A percentile compares a stretch with the other conserved stretches of the same genome.
Conservation (phyloP, 129 eudicot species). For the Chrysanthemum makinoi region DNA sequence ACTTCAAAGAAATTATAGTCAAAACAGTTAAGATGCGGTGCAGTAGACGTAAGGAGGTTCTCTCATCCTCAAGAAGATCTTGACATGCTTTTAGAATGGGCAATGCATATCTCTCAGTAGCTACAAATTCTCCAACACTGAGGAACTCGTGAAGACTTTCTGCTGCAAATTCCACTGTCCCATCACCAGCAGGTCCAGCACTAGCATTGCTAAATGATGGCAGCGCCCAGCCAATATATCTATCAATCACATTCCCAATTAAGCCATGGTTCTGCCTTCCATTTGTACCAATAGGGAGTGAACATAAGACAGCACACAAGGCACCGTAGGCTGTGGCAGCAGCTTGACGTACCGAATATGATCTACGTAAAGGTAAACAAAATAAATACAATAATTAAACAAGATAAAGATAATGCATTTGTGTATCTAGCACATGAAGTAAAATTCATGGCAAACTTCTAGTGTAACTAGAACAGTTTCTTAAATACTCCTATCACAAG, state of each 20-base stretch:
- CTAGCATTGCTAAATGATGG: slow-evolving; percentile 55
- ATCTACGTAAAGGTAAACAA: slow-evolving; percentile 43
- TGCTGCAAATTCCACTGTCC: slow-evolving; percentile 71
- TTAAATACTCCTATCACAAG: too few species aligned
- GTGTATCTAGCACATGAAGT: slow-evolving; percentile 17
- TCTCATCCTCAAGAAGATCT: slow-evolving; percentile 97
- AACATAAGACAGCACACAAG: slow-evolving; percentile 78
- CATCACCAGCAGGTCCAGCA: slow-evolving; percentile 52
- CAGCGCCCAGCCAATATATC: slow-evolving; percentile 85
- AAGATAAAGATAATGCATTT: background rate
- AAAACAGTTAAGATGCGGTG: slow-evolving; percentile 71
- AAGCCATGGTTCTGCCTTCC: slow-evolving; percentile 91
- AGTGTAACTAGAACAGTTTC: background rate
- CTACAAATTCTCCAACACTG: slow-evolving; percentile 78
- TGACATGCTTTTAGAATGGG: slow-evolving; percentile 96
- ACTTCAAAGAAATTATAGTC: slow-evolving; percentile 79
- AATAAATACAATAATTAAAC: slow-evolving; percentile 1
- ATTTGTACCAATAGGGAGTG: slow-evolving; percentile 41
- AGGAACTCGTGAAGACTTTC: slow-evolving; percentile 86
- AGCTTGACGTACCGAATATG: slow-evolving; percentile 80
- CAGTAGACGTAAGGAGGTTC: slow-evolving; percentile 83
- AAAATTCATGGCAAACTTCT: slow-evolving; percentile 6
- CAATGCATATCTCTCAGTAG: slow-evolving; percentile 82
- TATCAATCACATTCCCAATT: slow-evolving; percentile 71
- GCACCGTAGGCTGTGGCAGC: slow-evolving; percentile 96